Evolutionary conservation across 441 rosid species (phyloP).

Genomic region (Erodium chrysanthum): DNA sequence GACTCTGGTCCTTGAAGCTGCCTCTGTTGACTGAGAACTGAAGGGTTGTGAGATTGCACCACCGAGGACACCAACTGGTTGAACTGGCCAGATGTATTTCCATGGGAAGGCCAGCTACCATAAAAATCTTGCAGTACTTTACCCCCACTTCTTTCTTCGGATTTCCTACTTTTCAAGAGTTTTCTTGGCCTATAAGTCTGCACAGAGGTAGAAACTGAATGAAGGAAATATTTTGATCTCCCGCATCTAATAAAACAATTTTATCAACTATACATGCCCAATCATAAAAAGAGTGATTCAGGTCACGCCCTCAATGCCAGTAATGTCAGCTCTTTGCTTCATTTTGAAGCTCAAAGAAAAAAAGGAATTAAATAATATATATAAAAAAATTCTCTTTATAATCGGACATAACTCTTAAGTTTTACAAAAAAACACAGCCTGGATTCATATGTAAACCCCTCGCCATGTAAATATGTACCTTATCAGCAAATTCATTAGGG

Average conservation of each 20-base stretch:
- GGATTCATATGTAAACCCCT: not conserved
- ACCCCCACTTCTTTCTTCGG: conserved; percentile 36
- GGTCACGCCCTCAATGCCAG: too few relatives aligned
- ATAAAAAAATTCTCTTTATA: too few relatives aligned
- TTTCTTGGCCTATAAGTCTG: conserved; percentile 47
- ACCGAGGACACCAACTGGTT: conserved; percentile 33
- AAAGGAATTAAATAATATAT: too few relatives aligned
- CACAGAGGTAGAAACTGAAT: not conserved
- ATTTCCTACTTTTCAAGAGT: conserved; percentile 32
- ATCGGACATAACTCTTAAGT: not conserved
- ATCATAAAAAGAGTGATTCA: not conserved
- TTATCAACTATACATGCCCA: not conserved
- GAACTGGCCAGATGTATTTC: conserved; percentile 32
- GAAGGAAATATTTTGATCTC: not conserved
- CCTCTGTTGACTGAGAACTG: conserved; percentile 39
- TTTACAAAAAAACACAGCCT: not conserved
- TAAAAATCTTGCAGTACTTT: conserved; percentile 5
- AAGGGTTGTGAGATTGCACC: conserved; percentile 30
- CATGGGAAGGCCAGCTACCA: conserved; percentile 38
- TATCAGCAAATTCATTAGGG: conserved; percentile 24
- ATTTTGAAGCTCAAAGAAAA: too few relatives aligned
- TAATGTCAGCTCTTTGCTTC: too few relatives aligned
- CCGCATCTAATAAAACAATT: not conserved
- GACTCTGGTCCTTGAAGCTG: conserved; percentile 42
- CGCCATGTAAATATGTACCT: conserved; percentile 23